Percentiles rank a stretch among this genome's conserved stretches.
Evolutionary conservation across 768 basidiomycete species (phyloP).

Genomic region (Kwoniella shandongensis): DNA sequence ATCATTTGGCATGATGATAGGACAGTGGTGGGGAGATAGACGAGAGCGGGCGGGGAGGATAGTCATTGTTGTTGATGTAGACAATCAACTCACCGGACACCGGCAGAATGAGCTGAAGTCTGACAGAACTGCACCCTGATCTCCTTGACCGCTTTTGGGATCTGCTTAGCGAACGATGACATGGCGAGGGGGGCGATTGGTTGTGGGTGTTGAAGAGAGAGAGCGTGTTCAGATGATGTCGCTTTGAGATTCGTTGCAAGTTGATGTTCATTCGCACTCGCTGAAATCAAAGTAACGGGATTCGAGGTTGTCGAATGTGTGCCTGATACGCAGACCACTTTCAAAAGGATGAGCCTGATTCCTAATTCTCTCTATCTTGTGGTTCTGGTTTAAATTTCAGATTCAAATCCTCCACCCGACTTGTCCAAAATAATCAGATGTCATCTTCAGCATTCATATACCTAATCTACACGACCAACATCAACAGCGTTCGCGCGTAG

Average conservation of each 20-base stretch:
- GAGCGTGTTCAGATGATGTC: too few species aligned
- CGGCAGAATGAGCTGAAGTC: conserved; percentile 40
- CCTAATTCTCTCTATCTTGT: too few species aligned
- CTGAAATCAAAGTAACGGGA: too few species aligned
- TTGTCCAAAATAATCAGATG: too few species aligned
- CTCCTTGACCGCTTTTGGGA: conserved; percentile 53
- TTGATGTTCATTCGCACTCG: too few species aligned
- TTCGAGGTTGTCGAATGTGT: too few species aligned
- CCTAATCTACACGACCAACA: neutral
- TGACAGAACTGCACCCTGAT: conserved; percentile 54
- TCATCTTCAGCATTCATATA: too few species aligned
- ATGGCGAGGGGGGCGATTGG: conserved; percentile 22
- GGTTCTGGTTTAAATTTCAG: neutral
- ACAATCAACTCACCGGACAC: conserved; percentile 52
- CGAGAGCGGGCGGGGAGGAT: neutral
- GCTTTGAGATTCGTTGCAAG: too few species aligned
- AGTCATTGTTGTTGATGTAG: neutral
- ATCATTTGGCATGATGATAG: too few species aligned
- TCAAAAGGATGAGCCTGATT: too few species aligned
- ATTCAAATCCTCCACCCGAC: neutral
- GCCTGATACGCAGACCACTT: too few species aligned
- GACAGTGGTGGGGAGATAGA: neutral
- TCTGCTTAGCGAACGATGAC: conserved; percentile 49
- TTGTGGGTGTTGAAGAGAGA: neutral
- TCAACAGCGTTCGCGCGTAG: too few species aligned